These are phyloP conservation scores for Gossypium aridum DNA, from an alignment of 441 rosid genomes.

Conservation along the genomic window DNA sequence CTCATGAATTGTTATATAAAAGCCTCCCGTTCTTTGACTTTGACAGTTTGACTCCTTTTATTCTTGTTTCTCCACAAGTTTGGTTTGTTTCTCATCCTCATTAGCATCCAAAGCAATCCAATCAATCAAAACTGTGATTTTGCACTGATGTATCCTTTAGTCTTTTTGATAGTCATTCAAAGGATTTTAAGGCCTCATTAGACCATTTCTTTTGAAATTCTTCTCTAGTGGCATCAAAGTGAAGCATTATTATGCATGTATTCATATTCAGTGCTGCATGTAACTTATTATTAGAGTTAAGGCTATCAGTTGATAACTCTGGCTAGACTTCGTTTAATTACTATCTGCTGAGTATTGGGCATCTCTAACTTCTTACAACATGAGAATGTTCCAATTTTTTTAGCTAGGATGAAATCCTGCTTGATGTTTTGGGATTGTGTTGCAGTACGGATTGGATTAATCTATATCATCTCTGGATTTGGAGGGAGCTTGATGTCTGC, in stretches of 20 bases:
- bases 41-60: not conserved
- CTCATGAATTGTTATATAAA: not conserved
- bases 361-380: not conserved
- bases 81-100: not conserved
- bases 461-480: slow-evolving; percentile 75
- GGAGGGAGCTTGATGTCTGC: slow-evolving; percentile 88
- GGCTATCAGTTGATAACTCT: not conserved
- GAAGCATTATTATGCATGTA: not conserved
- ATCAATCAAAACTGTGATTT: not conserved
- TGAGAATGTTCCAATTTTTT: not conserved
- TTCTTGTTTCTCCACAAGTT: not conserved
- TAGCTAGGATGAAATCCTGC: slow-evolving; percentile 2
- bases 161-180: not conserved
- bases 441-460: slow-evolving; percentile 61
- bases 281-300: not conserved
- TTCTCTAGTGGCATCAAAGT: slow-evolving; percentile 1
- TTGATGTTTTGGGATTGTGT: slow-evolving; percentile 15
- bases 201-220: not conserved
- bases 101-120: not conserved
- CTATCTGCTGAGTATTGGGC: not conserved
- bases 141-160: not conserved
- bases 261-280: not conserved
- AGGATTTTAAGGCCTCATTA: not conserved
- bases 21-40: not conserved
- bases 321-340: not conserved